Conservation (phyloP, 2,329 filamentous ascomycete species). For the Paracamarosporium sp. region DNA sequence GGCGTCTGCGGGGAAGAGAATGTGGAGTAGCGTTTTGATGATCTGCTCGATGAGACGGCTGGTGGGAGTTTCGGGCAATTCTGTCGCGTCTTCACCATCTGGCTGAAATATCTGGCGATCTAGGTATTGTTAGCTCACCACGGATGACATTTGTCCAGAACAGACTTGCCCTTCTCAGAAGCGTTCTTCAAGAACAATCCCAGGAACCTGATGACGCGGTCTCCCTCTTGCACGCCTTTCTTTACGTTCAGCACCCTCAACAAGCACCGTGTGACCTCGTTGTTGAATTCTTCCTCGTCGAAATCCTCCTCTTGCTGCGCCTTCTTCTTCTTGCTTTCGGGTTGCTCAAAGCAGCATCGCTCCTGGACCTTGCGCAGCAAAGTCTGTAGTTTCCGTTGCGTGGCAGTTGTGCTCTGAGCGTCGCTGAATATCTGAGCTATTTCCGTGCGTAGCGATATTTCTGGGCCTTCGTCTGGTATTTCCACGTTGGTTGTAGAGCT, state of each 20-base stretch:
- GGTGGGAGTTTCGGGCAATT: constrained; percentile 82
- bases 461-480: constrained; percentile 74
- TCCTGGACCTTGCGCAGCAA: constrained; percentile 91
- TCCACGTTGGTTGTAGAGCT: constrained; percentile 51
- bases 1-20: constrained; percentile 57
- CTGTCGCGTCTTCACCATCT: constrained; percentile 71
- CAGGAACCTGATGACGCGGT: constrained; percentile 83
- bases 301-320: constrained; percentile 66
- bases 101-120: constrained; percentile 38
- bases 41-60: constrained; percentile 78
- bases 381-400: constrained; percentile 87
- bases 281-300: constrained; percentile 85
- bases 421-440: constrained; percentile 67
- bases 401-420: constrained; percentile 84
- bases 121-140: constrained; percentile 20
- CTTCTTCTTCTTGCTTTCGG: constrained; percentile 54
- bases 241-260: constrained; percentile 84
- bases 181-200: constrained; percentile 83
- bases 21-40: constrained; percentile 73
- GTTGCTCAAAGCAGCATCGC: constrained; percentile 69
- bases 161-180: constrained; percentile 61
- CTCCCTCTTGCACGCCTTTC: constrained; percentile 88
- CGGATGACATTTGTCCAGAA: background rate
- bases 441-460: constrained; percentile 74
- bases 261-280: constrained; percentile 83